Evolutionary conservation across 2,329 filamentous ascomycete species (phyloP), one percentile per base, ranked within the genome.

Genomic region (Tolypocladium pustulatum): DNA sequence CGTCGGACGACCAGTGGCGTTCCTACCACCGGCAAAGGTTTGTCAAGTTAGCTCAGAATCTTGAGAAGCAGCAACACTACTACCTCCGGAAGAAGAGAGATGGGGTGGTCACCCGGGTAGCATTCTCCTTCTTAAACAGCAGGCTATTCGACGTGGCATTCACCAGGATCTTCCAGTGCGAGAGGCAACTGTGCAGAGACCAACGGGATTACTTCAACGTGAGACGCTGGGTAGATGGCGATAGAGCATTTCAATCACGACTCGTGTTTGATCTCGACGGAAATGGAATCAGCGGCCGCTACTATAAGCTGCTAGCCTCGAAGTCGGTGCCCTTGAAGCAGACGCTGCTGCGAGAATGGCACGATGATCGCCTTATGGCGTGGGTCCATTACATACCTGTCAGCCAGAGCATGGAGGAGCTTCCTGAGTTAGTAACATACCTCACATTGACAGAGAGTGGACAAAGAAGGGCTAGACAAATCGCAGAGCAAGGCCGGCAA

Each of bases 341-440:
- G 62, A 81, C 80, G 0, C 62, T 83, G 0, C 67, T 82, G 8
- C 71, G 74, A 3, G 82, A 84, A 65, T 85, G 82, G 82, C 81
- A 84, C 60, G 79, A 83, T 59, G 80, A 84, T 25, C 68, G 81
- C 0, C 71, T 84, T 2, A 57, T 77, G 13, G 80, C 81, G 0
- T 84, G 82, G 82, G 69, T 80, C 4, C 82, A 85, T 59, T 84
- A 83, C 58, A 65, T 84, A 0, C 82, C 82, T 0, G 71, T 84
- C 0, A 81, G 77, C 53, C 68, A 76, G 61, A 68, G 74, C 8
- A 69, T 81, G 65, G 72, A 75, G 2, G 81, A 84, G 66, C 63
- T 84, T 2, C 78, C 80, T 0, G 81, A 83, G 63, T 62, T 81
- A 40, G 70, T 83, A 0, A 63, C 64, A 0, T 82, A 75, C 59